Evolutionary conservation across 192 early-diverging fungal species (phyloP).

Genomic region (Gonapodya prolifera): DNA sequence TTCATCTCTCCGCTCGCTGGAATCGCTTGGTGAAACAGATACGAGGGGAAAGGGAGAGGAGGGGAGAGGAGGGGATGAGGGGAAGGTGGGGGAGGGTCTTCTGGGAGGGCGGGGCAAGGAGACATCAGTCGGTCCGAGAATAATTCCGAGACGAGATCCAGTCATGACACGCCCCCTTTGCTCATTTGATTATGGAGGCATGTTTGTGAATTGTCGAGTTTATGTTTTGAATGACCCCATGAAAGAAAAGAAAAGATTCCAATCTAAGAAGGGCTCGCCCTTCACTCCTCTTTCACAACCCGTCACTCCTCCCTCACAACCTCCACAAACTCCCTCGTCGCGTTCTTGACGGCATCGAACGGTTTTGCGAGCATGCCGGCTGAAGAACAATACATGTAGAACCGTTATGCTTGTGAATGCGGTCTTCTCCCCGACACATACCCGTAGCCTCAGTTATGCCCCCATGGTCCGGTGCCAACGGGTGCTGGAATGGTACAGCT

Average conservation of each 20-base stretch:
- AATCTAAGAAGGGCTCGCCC: not conserved
- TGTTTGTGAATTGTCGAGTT: not conserved
- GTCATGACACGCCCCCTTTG: too few relatives aligned
- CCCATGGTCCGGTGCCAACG: not conserved
- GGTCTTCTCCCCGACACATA: not conserved
- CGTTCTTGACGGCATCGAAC: not conserved
- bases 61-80: too few relatives aligned
- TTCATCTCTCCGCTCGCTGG: too few relatives aligned
- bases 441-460: not conserved
- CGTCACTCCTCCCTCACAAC: not conserved
- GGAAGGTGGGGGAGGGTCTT: too few relatives aligned
- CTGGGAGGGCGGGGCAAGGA: too few relatives aligned
- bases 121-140: too few relatives aligned
- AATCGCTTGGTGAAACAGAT: too few relatives aligned
- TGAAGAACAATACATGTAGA: not conserved
- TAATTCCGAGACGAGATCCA: too few relatives aligned
- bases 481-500: not conserved
- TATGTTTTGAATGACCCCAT: not conserved
- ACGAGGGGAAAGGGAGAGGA: too few relatives aligned
- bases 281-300: not conserved
- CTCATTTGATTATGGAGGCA: too few relatives aligned
- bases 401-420: not conserved
- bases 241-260: not conserved
- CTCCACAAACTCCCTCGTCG: not conserved
- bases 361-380: not conserved